phyloP scores from a whole-genome alignment of 139 green algal species.

The Nannochloris sp. region DNA sequence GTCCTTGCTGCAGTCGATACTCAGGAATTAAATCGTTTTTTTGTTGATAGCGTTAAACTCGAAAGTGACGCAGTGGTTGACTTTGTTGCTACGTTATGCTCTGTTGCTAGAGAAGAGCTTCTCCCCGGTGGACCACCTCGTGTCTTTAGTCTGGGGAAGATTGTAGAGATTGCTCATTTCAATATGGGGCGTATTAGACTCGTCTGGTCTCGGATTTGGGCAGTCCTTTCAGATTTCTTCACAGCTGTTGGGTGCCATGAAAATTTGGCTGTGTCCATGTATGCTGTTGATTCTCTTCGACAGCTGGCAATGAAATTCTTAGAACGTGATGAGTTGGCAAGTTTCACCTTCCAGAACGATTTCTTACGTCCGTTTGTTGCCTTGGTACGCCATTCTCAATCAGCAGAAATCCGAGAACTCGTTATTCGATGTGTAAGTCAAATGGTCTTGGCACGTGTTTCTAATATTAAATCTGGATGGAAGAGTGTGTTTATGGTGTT shows the following conservation, averaged over 20 bases:
- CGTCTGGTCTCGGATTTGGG: slow-evolving; percentile 94
- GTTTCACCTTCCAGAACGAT: slow-evolving; percentile 99
- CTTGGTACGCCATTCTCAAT: slow-evolving; percentile 80
- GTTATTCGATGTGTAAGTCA: slow-evolving; percentile 88
- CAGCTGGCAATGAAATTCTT: slow-evolving; percentile 89
- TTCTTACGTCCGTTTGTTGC: slow-evolving; percentile 97
- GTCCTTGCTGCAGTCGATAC: slow-evolving; percentile 50
- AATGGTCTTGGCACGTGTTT: slow-evolving; percentile 85
- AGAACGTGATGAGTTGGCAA: slow-evolving; percentile 94
- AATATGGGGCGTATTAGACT: slow-evolving; percentile 97
- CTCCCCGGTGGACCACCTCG: slow-evolving; percentile 46
- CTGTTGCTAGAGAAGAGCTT: slow-evolving; percentile 59
- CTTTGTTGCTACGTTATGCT: slow-evolving; percentile 81
- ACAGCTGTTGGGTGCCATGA: slow-evolving; percentile 66
- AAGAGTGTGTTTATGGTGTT: slow-evolving; percentile 99
- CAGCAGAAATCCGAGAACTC: slow-evolving; percentile 92
- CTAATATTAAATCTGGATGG: slow-evolving; percentile 96
- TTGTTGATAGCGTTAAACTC: slow-evolving; percentile 37
- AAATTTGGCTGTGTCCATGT: slow-evolving; percentile 60
- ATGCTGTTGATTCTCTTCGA: slow-evolving; percentile 77
- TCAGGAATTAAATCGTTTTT: slow-evolving; percentile 59
- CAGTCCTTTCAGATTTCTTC: slow-evolving; percentile 91
- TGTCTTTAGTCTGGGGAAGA: slow-evolving; percentile 89
- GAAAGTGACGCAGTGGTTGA: slow-evolving; percentile 78
- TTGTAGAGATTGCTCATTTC: slow-evolving; percentile 95